Conservation (phyloP, 768 basidiomycete genomes). For the Pulveroboletus ravenelii region DNA sequence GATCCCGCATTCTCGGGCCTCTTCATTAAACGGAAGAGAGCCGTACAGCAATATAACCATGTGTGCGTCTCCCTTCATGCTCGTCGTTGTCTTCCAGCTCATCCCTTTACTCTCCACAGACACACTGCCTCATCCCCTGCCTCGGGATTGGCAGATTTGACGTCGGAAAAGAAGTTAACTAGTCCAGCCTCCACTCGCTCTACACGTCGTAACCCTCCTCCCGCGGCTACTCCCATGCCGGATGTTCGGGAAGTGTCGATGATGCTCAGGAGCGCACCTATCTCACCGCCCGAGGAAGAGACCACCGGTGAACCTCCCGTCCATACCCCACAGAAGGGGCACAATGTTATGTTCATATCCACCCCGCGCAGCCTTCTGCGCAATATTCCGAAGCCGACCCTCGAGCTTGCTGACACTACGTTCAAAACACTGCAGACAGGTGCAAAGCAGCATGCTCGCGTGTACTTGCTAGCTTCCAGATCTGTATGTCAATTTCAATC, state of each 20-base stretch:
- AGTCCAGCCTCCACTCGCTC: slow-evolving; percentile 20
- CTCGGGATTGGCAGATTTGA: slow-evolving; percentile 10
- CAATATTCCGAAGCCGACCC: slow-evolving; percentile 16
- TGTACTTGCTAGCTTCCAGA: slow-evolving; percentile 23
- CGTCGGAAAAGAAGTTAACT: slow-evolving; percentile 10
- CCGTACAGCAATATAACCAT: slow-evolving; percentile 14
- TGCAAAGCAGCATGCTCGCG: slow-evolving; percentile 16
- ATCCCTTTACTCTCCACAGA: not conserved
- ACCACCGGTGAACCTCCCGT: not conserved
- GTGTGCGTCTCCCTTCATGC: slow-evolving; percentile 8
- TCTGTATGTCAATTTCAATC: slow-evolving; percentile 17
- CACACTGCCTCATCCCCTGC: slow-evolving; percentile 17
- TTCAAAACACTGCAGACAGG: slow-evolving; percentile 18
- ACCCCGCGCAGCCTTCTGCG: slow-evolving; percentile 28
- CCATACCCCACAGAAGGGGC: slow-evolving; percentile 19
- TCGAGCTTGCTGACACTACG: slow-evolving; percentile 20
- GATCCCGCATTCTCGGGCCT: slow-evolving; percentile 56
- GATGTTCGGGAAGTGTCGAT: slow-evolving; percentile 49
- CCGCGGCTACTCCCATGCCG: slow-evolving; percentile 45
- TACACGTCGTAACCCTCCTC: slow-evolving; percentile 16
- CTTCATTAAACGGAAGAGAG: slow-evolving; percentile 38
- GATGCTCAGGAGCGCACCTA: slow-evolving; percentile 43
- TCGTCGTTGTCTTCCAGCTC: not conserved
- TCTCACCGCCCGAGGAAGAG: slow-evolving; percentile 34
- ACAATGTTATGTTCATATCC: slow-evolving; percentile 14